Percentiles rank a stretch among this genome's conserved stretches.
phyloP scores from a whole-genome alignment of 441 rosid species.

The Macaranga tanarius region DNA sequence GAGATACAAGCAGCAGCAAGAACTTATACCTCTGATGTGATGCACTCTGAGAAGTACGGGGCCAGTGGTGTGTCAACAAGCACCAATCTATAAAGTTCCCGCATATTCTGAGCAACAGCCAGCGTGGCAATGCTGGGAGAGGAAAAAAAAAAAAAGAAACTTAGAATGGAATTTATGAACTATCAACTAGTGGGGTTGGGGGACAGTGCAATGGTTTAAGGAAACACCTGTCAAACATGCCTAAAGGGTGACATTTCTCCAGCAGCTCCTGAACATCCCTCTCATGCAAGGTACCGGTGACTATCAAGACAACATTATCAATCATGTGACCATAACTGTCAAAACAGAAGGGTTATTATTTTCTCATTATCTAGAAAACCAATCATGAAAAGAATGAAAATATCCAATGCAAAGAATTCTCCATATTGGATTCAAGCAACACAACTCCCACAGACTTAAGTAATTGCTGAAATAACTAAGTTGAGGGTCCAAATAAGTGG shows the following conservation, averaged over 20 bases:
- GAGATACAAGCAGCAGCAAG: not conserved
- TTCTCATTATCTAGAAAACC: not conserved
- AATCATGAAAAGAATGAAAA: not conserved
- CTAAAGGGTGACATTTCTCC: slow-evolving; percentile 97
- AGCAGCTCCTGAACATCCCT: slow-evolving; percentile 94
- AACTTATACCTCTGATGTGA: slow-evolving; percentile 79
- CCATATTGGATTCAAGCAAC: not conserved
- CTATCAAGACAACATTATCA: slow-evolving; percentile 97
- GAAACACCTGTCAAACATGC: slow-evolving; percentile 97
- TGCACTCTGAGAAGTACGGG: slow-evolving; percentile 95
- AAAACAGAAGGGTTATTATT: slow-evolving; percentile 18
- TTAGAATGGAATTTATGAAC: not conserved
- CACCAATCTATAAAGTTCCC: slow-evolving; percentile 94
- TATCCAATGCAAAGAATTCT: not conserved
- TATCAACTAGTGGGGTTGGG: not conserved
- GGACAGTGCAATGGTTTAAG: not conserved
- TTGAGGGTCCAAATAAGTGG: not conserved
- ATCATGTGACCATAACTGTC: slow-evolving; percentile 97
- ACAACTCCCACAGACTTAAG: not conserved
- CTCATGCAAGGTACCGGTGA: slow-evolving; percentile 96
- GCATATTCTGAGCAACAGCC: slow-evolving; percentile 98
- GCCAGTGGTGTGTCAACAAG: slow-evolving; percentile 98
- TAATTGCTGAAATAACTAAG: not conserved
- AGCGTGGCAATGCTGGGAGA: slow-evolving; percentile 81
- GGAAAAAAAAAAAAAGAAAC: slow-evolving; percentile 8